Evolutionary conservation across 2,329 filamentous ascomycete species (phyloP), one percentile per base, ranked within the genome.

Genomic region (Venturia asperata): DNA sequence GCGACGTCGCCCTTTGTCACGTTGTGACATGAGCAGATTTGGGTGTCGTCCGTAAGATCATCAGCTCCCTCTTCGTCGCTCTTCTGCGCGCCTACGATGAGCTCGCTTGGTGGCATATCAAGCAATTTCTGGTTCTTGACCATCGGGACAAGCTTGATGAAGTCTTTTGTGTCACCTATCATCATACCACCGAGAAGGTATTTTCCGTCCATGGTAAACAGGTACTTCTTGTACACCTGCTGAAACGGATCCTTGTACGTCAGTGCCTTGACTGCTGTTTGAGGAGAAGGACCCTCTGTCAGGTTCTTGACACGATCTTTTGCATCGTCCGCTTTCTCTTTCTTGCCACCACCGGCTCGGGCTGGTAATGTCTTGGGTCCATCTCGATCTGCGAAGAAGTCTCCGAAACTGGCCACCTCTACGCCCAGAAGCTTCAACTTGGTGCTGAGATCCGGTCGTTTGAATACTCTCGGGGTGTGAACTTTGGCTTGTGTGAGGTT

Each of bases 171-270:
- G 71, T 96, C 92, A 47, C 92, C 92, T 67, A 96, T 94, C 91
- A 96, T 96, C 91, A 96, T 96, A 4, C 92, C 92, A n/a, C 92
- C 92, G 0, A 96, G 84, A 0, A 96, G 80, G 71, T 93, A 93
- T 74, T 95, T 95, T 34, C 92, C 92, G 72, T 96, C 92, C 72
- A 87, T 80, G 0, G 92, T 95, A 72, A 96, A 96, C 13, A 96
- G 79, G 74, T 94, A 96, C 73, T 96, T 96, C 76, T 96, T 96
- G 79, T 96, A 96, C 1, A 96, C 85, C 61, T 91, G 87, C 65
- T 87, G 83, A 73, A 96, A 96, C 0, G 92, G 92, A 71, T 96
- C 92, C 68, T 88, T 91, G 78, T 96, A 96, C 0, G 89, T 93
- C 52, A 96, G 78, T 0, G 91, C 87, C 76, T 95, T 95, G 70